Conservation (phyloP, 2,329 filamentous ascomycete species). For the Sporothrix pseudoabietina region DNA sequence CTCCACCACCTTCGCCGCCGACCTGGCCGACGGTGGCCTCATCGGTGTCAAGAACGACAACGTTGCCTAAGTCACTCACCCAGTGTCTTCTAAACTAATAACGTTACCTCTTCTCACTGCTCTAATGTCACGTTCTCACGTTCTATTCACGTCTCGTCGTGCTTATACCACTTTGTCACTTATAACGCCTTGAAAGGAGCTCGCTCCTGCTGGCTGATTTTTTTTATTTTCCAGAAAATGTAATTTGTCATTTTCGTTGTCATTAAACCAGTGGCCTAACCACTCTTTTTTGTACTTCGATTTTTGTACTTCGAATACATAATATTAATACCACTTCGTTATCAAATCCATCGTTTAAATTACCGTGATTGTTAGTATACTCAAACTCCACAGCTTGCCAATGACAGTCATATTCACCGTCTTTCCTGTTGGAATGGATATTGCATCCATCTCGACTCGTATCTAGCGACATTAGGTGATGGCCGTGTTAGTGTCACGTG, state of each 20-base stretch:
- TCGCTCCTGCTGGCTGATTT: neutral
- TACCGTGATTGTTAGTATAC: too few species aligned
- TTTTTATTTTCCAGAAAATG: neutral
- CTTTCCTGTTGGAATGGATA: neutral
- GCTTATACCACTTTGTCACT: slow-evolving; percentile 7
- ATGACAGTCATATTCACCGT: too few species aligned
- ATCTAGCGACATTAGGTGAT: neutral
- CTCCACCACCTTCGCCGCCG: slow-evolving; percentile 65
- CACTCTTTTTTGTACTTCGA: neutral
- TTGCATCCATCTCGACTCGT: too few species aligned
- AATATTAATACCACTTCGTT: slow-evolving; percentile 1
- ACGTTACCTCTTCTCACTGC: neutral
- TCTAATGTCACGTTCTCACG: neutral
- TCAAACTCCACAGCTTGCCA: too few species aligned
- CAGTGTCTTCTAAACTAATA: neutral
- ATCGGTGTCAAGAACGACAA: slow-evolving; percentile 23
- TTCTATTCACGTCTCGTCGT: neutral
- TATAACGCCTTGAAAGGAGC: neutral
- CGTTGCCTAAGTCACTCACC: neutral
- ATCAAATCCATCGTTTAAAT: neutral
- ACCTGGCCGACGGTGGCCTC: slow-evolving; percentile 21
- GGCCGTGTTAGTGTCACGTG: slow-evolving; percentile 5
- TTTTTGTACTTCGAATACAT: neutral
- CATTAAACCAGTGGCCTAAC: neutral
- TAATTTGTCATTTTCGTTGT: neutral